Conservation (phyloP, 768 basidiomycete genomes). For the Rhodotorula kratochvilovae region DNA sequence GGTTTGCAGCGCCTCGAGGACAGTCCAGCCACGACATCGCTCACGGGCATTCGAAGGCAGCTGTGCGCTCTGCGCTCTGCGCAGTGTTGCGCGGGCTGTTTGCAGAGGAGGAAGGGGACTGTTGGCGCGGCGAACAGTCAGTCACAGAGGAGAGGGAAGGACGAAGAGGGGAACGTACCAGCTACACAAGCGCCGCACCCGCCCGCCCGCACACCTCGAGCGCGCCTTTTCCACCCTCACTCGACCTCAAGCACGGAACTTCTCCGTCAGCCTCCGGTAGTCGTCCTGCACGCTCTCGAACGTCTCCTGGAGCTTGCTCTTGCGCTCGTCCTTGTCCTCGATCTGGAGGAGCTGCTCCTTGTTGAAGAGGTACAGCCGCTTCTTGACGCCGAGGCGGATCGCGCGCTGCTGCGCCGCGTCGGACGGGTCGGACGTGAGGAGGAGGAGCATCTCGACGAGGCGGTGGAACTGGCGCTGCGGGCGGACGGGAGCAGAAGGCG, state of each 20-base stretch:
- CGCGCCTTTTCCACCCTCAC: too few relatives aligned
- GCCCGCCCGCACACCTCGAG: too few relatives aligned
- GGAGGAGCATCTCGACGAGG: conserved; percentile 82
- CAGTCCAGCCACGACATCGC: too few relatives aligned
- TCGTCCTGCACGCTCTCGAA: conserved; percentile 80
- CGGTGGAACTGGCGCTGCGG: conserved; percentile 85
- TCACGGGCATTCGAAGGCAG: too few relatives aligned
- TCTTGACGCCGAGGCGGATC: conserved; percentile 80
- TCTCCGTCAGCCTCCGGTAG: conserved; percentile 69
- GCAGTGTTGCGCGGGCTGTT: too few relatives aligned
- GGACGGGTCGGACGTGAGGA: conserved; percentile 52
- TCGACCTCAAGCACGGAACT: conserved; percentile 1
- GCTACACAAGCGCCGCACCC: too few relatives aligned
- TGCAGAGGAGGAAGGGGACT: too few relatives aligned
- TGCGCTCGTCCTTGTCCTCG: conserved; percentile 70
- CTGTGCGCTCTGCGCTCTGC: too few relatives aligned
- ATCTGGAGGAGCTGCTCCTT: conserved; percentile 67
- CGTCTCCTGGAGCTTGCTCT: conserved; percentile 87
- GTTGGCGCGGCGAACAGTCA: too few relatives aligned
- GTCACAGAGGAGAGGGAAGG: too few relatives aligned
- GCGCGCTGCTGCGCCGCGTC: conserved; percentile 52
- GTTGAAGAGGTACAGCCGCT: conserved; percentile 89
- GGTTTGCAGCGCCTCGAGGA: too few relatives aligned
- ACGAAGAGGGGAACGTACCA: too few relatives aligned
- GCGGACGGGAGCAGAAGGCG: neutral